phyloP scores from a whole-genome alignment of 192 early-diverging fungal species.

The Chytriomyces sp. region DNA sequence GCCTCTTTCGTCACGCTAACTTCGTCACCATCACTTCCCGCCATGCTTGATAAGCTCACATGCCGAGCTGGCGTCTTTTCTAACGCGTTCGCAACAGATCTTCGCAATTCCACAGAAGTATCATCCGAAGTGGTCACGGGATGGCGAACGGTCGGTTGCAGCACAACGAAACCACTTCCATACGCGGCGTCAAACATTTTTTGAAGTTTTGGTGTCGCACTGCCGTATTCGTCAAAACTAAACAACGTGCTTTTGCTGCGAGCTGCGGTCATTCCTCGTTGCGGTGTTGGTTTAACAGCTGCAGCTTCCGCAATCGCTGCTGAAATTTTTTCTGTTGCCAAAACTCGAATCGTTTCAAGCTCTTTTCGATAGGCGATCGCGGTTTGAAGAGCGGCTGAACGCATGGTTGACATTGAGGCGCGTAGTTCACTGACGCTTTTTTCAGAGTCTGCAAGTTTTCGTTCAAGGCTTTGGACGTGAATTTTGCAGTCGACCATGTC shows the following conservation, averaged over 20 bases:
- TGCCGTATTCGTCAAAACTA: slow-evolving; percentile 24
- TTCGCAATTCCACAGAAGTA: background rate
- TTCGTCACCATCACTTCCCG: background rate
- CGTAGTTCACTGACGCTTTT: slow-evolving; percentile 36
- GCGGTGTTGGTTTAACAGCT: background rate
- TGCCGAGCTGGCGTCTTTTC: background rate
- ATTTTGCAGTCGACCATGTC: slow-evolving; percentile 45
- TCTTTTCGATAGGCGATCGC: slow-evolving; percentile 42
- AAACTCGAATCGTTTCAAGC: slow-evolving; percentile 25
- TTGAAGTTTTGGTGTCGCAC: slow-evolving; percentile 33
- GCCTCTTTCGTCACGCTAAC: background rate
- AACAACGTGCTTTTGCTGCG: slow-evolving; percentile 28
- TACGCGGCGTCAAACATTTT: slow-evolving; percentile 40
- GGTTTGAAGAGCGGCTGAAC: slow-evolving; percentile 37
- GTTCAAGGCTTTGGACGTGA: slow-evolving; percentile 27
- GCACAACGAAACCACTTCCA: slow-evolving; percentile 31
- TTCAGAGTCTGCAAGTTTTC: slow-evolving; percentile 39
- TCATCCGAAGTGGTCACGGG: background rate
- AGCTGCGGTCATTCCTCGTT: background rate
- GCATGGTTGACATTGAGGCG: slow-evolving; percentile 29
- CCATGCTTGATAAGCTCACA: background rate
- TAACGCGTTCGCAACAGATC: slow-evolving; percentile 1
- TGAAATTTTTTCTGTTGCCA: slow-evolving; percentile 34
- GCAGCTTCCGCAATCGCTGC: slow-evolving; percentile 8
- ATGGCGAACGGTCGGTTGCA: slow-evolving; percentile 11